Evolutionary conservation across 2,329 filamentous ascomycete species (phyloP).

Genomic region (Penicillium sp.): DNA sequence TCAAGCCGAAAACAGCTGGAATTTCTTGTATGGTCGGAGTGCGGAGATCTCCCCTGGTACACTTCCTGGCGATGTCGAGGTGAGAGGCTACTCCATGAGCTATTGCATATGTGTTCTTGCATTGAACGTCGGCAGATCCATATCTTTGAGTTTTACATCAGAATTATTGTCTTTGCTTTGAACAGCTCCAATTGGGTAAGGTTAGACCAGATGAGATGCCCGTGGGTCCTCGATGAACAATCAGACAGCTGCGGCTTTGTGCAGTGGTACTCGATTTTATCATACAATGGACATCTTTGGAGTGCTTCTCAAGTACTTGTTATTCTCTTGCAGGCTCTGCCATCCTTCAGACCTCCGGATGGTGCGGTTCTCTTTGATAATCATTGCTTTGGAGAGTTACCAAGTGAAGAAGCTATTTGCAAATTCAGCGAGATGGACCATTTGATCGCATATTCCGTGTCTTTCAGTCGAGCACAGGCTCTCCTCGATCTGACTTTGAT

Average conservation of each 20-base stretch:
- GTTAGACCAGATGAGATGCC: not conserved
- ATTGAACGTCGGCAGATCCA: not conserved
- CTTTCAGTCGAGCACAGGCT: not conserved
- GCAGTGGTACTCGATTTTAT: not conserved
- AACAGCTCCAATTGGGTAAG: not conserved
- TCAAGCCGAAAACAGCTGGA: not conserved
- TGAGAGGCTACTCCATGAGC: not conserved
- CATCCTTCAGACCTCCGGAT: not conserved
- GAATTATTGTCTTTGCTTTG: not conserved
- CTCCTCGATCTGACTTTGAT: not conserved
- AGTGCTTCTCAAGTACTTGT: conserved; percentile 1
- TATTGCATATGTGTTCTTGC: not conserved
- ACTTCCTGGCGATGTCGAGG: not conserved
- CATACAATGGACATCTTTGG: not conserved
- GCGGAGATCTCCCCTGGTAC: not conserved
- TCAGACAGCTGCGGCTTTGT: not conserved
- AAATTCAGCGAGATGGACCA: not conserved
- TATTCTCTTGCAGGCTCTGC: not conserved
- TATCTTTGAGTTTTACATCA: not conserved
- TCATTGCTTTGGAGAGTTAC: not conserved
- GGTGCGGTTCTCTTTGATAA: not conserved
- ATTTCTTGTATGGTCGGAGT: not conserved
- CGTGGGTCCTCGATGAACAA: not conserved
- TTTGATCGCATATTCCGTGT: not conserved
- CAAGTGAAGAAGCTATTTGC: not conserved